Evolutionary conservation across 257 asterid species (phyloP).

Genomic region (Lycium ferocissimum): DNA sequence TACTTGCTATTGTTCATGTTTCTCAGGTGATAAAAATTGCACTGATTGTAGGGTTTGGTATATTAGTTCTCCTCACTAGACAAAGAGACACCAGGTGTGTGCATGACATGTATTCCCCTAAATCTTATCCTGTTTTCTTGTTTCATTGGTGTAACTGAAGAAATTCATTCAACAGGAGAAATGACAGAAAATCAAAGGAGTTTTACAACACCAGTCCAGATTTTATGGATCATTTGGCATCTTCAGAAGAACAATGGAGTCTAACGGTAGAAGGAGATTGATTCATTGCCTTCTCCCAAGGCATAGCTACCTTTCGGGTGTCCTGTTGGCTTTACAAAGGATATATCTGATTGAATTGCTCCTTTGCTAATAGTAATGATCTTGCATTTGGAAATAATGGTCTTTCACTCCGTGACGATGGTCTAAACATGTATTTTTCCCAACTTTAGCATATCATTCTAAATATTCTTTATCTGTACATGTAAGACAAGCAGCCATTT

Average conservation of each 20-base stretch:
- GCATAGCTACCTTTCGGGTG: not conserved
- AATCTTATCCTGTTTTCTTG: not conserved
- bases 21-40: conserved; percentile 72
- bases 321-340: not conserved
- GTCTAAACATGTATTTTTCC: not conserved
- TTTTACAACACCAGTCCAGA: conserved; percentile 5
- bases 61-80: conserved; percentile 77
- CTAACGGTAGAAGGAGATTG: not conserved
- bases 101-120: not conserved
- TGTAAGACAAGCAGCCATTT: conserved; percentile 14
- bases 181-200: not conserved
- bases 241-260: conserved; percentile 35
- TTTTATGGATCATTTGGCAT: conserved; percentile 26
- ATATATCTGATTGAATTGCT: not conserved
- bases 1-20: conserved; percentile 16
- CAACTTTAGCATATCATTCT: not conserved
- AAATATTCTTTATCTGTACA: not conserved
- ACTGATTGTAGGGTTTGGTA: conserved; percentile 75
- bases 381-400: not conserved
- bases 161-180: conserved; percentile 21
- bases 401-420: not conserved
- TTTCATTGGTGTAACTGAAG: conserved; percentile 7
- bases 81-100: conserved; percentile 74
- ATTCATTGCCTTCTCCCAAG: not conserved
- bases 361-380: not conserved